Base-by-base conservation (phyloP, 2,329 filamentous ascomycete species). In the Bipolaris zeicola region DNA sequence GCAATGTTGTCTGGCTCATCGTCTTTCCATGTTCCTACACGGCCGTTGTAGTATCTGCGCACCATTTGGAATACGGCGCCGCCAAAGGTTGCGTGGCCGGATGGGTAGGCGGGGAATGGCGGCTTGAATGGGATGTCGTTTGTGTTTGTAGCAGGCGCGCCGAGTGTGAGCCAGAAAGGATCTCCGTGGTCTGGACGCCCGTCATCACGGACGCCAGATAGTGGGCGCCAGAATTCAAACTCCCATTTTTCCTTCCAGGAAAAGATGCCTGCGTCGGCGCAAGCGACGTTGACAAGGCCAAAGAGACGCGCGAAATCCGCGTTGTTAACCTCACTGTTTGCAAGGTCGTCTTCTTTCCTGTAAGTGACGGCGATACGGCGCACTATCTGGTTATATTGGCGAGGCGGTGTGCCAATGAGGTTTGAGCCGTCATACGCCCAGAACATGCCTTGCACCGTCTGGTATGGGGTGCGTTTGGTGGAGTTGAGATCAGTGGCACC, bases 141-240 rank as follows among this genome's bases (percentile, higher is more conserved):
- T 34, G 55, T 63, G 57, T 70, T 70, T 26, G 68, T 70, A 2
- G 61, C 43, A 18, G 68, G 68, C 5, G 68, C 67, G 11, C 67
- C 67, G 1, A 62, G 61, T 0, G 57, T 61, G 2, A 70, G 61
- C 54, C 57, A 70, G 54, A 69, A 70, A 1, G 68, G 67, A 47
- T 70, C 68, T 33, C 41, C 52, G 8, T 56, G 51, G 24, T 55
- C 51, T 33, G 50, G 49, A 14, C 58, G 57, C 1, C 38, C 33
- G 16, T 69, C 69, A 24, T 65, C 45, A 14, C 69, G 65, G 13
- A 71, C 63, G 24, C 69, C 69, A 8, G 64, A 65, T 0, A 72
- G 51, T 1, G 69, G 69, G 18, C 69, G 68, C 69, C 69, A 71
- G 50, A 68, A 70, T 42, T 71, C 66, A 46, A 65, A 72, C 39